These are phyloP conservation scores for Penicillium italicum DNA, from an alignment of 2,329 filamentous ascomycete species.

Conservation along the genomic window DNA sequence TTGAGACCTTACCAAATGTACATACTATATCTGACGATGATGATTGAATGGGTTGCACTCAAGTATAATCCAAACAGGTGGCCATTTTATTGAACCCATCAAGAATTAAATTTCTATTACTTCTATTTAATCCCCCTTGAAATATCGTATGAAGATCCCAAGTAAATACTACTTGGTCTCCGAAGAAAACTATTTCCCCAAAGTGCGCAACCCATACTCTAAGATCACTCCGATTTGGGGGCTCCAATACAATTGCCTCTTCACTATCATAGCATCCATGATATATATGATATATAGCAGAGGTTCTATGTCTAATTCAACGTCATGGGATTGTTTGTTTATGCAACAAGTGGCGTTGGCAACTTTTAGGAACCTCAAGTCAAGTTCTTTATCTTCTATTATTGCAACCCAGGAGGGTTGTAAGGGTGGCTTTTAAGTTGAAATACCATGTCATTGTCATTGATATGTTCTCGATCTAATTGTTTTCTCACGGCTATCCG, in stretches of 20 bases:
- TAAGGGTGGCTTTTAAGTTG: background rate
- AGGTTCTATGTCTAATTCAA: background rate
- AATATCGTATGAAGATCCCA: too few relatives aligned
- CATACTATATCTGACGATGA: conserved; percentile 5
- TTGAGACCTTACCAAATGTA: background rate
- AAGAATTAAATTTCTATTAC: background rate
- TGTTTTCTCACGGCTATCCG: background rate
- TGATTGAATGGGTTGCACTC: background rate
- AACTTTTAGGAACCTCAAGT: background rate
- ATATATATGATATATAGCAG: background rate
- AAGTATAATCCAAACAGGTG: background rate
- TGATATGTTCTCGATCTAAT: background rate
- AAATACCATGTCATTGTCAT: background rate
- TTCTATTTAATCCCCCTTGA: background rate
- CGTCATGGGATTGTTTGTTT: background rate
- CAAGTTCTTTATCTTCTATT: background rate
- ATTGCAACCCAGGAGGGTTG: background rate
- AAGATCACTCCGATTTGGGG: background rate
- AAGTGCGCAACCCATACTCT: too few relatives aligned
- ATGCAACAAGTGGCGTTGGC: background rate
- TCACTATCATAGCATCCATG: background rate
- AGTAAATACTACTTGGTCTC: background rate
- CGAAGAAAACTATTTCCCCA: too few relatives aligned
- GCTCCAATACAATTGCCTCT: background rate
- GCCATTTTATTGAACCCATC: background rate